Evolutionary conservation across 441 rosid genomes (phyloP).

Genomic region (Mallotus repandus): DNA sequence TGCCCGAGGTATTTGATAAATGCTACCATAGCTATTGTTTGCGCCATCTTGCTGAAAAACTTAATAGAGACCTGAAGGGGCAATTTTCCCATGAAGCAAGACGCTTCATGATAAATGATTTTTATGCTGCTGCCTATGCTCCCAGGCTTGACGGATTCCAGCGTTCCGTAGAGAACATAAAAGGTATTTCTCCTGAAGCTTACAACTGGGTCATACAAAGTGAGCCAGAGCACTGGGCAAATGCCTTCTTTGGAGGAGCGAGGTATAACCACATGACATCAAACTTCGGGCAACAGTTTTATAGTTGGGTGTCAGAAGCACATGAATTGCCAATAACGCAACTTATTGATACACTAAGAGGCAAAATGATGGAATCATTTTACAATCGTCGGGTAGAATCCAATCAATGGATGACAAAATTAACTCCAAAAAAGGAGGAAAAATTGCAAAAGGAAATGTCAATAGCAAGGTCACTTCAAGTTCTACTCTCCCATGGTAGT

Average conservation of each 20-base stretch:
- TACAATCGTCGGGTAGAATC: conserved; percentile 28
- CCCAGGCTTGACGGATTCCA: conserved; percentile 29
- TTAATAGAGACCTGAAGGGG: conserved; percentile 28
- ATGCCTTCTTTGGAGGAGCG: conserved; percentile 40
- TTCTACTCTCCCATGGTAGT: conserved; percentile 32
- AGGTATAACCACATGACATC: conserved; percentile 40
- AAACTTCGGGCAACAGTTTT: conserved; percentile 37
- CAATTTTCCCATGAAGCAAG: conserved; percentile 34
- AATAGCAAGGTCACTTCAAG: conserved; percentile 28
- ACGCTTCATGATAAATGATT: conserved; percentile 32
- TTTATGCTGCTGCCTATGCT: conserved; percentile 31
- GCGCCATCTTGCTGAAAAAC: conserved; percentile 30
- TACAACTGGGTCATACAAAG: conserved; percentile 43
- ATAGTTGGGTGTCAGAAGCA: conserved; percentile 31
- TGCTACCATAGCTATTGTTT: conserved; percentile 28
- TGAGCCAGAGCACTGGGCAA: conserved; percentile 47
- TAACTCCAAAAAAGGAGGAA: conserved; percentile 28
- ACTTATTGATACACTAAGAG: conserved; percentile 25
- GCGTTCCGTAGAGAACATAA: conserved; percentile 32
- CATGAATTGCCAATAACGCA: conserved; percentile 32
- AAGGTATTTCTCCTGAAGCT: conserved; percentile 40
- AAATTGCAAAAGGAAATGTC: conserved; percentile 25
- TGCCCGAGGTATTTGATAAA: conserved; percentile 24
- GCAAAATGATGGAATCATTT: conserved; percentile 29
- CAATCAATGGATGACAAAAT: conserved; percentile 28